Evolutionary conservation across 768 basidiomycete genomes (phyloP).

Genomic region (Tricholoma furcatifolium): DNA sequence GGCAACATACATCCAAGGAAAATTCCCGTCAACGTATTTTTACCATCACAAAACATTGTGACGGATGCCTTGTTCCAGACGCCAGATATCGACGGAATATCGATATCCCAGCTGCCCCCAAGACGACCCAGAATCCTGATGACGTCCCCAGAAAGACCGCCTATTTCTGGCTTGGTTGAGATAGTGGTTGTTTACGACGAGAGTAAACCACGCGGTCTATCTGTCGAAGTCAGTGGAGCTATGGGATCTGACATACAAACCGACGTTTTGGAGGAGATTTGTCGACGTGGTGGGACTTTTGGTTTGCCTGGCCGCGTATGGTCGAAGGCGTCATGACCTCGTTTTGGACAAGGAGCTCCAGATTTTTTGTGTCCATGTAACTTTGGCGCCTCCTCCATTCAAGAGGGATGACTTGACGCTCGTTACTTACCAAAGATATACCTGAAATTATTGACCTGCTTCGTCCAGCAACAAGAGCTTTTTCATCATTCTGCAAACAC

Average conservation of each 20-base stretch:
- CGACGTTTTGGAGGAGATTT: conserved; percentile 64
- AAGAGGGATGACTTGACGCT: too few species aligned
- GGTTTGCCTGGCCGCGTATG: conserved; percentile 70
- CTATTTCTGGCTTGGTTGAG: conserved; percentile 64
- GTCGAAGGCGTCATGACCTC: conserved; percentile 34
- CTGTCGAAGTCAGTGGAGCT: conserved; percentile 56
- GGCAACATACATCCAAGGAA: conserved; percentile 53
- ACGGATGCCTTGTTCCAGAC: conserved; percentile 45
- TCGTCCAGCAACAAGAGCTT: background rate
- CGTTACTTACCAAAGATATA: too few species aligned
- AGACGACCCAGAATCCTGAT: conserved; percentile 58
- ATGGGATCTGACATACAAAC: conserved; percentile 54
- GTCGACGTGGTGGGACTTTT: conserved; percentile 69
- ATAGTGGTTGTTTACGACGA: conserved; percentile 65
- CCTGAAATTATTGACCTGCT: background rate
- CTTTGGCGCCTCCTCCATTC: background rate
- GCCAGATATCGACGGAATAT: conserved; percentile 34
- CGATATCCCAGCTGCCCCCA: conserved; percentile 32
- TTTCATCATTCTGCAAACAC: too few species aligned
- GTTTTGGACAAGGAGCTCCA: background rate
- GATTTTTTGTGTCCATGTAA: too few species aligned
- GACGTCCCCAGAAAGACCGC: conserved; percentile 63
- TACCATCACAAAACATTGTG: conserved; percentile 42
- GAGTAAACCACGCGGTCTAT: conserved; percentile 49
- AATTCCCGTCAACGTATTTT: conserved; percentile 73